Base-by-base conservation (phyloP, 768 basidiomycete species). In the Naematelia aurantialba region DNA sequence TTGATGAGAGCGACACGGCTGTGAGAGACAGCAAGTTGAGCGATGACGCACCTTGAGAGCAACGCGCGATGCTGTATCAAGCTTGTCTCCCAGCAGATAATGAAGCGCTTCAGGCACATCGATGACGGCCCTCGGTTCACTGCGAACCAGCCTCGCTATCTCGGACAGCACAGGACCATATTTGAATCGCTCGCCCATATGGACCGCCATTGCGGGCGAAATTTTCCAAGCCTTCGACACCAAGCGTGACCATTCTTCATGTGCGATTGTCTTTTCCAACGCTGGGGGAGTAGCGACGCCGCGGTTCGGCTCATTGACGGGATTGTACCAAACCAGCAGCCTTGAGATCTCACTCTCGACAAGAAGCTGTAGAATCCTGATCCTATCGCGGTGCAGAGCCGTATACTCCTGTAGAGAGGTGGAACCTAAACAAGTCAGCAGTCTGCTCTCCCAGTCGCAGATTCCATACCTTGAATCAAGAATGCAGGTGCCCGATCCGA, bases 341-440 rank as follows among this genome's bases (percentile, higher is more conserved):
- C 92, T 83, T 67, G 82, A 85, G 45, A 97, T 85, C 74, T 99
- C 96, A 71, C 90, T 92, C 76, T 94, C 91, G 5, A 91, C 85
- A 12, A 98, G 82, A 5, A 94, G 78, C 21, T 86, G 82, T n/a
- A 97, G 79, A 0, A 94, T 86, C 19, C 83, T 81, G 58, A 87
- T 87, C 3, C 88, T 79, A 45, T 81, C 85, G 56, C 84, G 84
- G 39, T 94, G 83, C 44, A 82, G 82, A 3, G 80, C 77, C 12
- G 77, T 73, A 67, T 85, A 89, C 44, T 86, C 87, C 84, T 68
- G 17, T 12, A 63, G 42, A 4, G 72, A 65, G 4, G 58, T 25
- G 21, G 65, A 67, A 2, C 74, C 73, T 78, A 61, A 4, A 19
- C 31, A 25, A 2, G 39, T 62, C 25, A 63, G 52, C 47, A 34